These are phyloP conservation scores for Aquilaria agallochum DNA, from an alignment of 441 rosid genomes.

Conservation along the genomic window DNA sequence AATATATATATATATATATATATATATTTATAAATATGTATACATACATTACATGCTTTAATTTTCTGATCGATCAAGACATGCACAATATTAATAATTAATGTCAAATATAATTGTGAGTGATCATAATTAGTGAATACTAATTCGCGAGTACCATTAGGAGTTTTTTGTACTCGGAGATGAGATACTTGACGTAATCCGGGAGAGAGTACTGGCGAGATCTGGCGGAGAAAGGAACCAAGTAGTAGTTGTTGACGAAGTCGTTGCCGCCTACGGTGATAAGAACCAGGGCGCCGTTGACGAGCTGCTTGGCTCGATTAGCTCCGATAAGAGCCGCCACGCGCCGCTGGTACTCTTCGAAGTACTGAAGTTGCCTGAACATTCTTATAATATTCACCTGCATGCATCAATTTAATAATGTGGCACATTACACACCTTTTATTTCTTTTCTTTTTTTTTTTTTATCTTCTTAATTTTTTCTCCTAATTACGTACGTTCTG, in stretches of 20 bases:
- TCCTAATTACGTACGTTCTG: too few species aligned
- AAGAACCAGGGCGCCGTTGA: constrained; percentile 45
- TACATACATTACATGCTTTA: background rate
- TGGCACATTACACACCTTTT: too few species aligned
- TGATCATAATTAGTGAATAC: background rate
- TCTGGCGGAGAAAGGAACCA: constrained; percentile 51
- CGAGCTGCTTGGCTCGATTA: constrained; percentile 29
- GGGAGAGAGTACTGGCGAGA: constrained; percentile 46
- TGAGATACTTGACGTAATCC: constrained; percentile 36
- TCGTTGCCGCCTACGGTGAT: constrained; percentile 67
- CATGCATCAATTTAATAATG: constrained; percentile 1
- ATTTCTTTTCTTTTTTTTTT: too few species aligned
- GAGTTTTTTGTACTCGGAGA: constrained; percentile 56
- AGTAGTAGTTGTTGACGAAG: constrained; percentile 63
- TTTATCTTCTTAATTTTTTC: too few species aligned
- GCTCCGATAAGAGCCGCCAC: constrained; percentile 41
- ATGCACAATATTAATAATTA: background rate
- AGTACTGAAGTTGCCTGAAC: constrained; percentile 39
- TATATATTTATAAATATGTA: background rate
- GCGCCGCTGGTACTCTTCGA: constrained; percentile 45
- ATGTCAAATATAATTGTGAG: background rate
- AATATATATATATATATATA: background rate
- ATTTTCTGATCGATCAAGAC: background rate
- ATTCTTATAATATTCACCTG: constrained; percentile 57
- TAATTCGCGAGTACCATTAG: constrained; percentile 25